Percentiles rank a stretch among this genome's conserved stretches.
Evolutionary conservation across 441 rosid genomes (phyloP).

Genomic region (Corymbia citriodora): DNA sequence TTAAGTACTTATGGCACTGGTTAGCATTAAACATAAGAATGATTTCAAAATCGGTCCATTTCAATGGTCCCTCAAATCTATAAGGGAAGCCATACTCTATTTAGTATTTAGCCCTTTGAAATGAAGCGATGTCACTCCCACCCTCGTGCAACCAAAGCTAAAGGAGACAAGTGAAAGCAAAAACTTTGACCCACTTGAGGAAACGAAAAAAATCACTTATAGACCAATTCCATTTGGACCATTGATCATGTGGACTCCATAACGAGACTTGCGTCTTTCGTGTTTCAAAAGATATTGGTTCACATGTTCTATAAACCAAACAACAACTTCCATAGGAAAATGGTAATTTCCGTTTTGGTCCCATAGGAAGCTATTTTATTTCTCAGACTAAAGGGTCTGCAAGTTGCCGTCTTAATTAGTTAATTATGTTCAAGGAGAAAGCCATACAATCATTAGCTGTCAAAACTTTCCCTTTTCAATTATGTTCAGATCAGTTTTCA

Average conservation of each 20-base stretch:
- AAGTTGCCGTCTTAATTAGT: not conserved
- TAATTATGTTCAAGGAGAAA: not conserved
- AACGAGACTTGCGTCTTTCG: not conserved
- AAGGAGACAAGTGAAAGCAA: not conserved
- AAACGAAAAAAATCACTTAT: not conserved
- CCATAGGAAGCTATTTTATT: not conserved
- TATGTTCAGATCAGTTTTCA: not conserved
- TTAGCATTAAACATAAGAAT: not conserved
- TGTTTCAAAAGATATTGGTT: not conserved
- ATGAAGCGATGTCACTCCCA: not conserved
- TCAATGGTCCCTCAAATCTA: not conserved
- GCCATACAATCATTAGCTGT: not conserved
- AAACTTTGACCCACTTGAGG: not conserved
- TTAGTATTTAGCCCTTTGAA: not conserved
- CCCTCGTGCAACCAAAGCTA: not conserved
- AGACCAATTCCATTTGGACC: not conserved
- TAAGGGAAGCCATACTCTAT: not conserved
- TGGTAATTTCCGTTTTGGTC: not conserved
- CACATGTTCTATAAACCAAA: not conserved
- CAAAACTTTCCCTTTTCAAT: not conserved
- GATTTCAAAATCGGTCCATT: not conserved
- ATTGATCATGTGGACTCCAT: not conserved
- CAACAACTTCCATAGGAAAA: not conserved
- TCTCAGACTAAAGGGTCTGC: not conserved
- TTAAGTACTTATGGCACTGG: not conserved